Conservation (phyloP, 257 asterid genomes). For the Leptodermis oblonga region DNA sequence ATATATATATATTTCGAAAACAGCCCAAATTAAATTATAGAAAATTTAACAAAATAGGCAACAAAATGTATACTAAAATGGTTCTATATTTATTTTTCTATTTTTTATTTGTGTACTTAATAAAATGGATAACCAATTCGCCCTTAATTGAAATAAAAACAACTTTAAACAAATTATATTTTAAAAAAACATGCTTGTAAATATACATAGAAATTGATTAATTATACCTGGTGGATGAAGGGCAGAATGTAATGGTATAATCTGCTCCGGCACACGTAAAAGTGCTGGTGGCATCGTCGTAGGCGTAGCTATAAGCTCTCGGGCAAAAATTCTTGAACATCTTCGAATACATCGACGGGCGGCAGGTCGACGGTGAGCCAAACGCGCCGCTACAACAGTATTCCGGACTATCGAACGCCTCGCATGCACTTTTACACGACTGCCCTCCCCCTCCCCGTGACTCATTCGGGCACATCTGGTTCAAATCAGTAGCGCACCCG, state of each 20-base stretch:
- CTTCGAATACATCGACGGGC: constrained; percentile 61
- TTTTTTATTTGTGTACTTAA: too few species aligned
- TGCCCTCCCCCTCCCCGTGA: constrained; percentile 59
- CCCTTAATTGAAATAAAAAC: too few species aligned
- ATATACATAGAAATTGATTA: too few species aligned
- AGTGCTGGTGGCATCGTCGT: constrained; percentile 81
- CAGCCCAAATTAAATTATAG: too few species aligned
- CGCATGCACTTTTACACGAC: constrained; percentile 88
- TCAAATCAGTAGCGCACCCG: constrained; percentile 64
- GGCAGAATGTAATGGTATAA: constrained; percentile 78
- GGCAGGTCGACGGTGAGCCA: constrained; percentile 59
- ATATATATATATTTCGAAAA: too few species aligned
- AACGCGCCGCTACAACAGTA: constrained; percentile 79
- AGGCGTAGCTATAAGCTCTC: constrained; percentile 77
- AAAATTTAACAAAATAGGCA: too few species aligned
- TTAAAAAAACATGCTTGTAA: too few species aligned
- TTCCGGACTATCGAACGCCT: constrained; percentile 61
- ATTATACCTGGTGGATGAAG: constrained; percentile 60
- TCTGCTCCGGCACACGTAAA: constrained; percentile 83
- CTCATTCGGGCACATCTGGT: constrained; percentile 72
- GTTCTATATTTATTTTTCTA: too few species aligned
- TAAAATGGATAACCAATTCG: too few species aligned
- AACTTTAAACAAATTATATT: too few species aligned
- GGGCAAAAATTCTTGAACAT: constrained; percentile 77
- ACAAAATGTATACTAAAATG: too few species aligned